A percentile compares a stretch with the other conserved stretches of the same genome.
Conservation (phyloP, 345 rosid genomes). For the Acer campestre region DNA sequence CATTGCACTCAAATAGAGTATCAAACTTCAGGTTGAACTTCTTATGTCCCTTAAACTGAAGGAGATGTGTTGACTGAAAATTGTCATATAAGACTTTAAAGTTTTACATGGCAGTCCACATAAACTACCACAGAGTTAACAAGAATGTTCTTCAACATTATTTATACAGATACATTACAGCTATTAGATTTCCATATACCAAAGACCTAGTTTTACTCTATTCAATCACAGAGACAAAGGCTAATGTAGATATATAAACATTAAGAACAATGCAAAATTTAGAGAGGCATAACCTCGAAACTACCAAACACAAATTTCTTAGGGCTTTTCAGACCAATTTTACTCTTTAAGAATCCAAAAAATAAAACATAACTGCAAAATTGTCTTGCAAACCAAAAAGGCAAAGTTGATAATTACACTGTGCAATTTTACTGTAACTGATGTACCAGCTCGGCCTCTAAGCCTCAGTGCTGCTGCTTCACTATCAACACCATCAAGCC, state of each 20-base stretch:
- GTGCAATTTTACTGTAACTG: conserved; percentile 70
- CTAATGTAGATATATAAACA: background rate
- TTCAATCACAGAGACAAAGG: background rate
- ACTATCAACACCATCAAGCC: conserved; percentile 62
- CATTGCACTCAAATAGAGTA: background rate
- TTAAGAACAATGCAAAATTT: background rate
- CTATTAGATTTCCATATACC: background rate
- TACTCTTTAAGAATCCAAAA: background rate
- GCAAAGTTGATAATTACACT: conserved; percentile 38
- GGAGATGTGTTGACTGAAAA: background rate
- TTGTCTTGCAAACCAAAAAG: conserved; percentile 1
- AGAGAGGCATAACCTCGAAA: background rate
- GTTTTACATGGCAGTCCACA: conserved; percentile 2
- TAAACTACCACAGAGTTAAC: background rate
- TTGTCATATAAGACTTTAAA: background rate
- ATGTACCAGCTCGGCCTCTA: conserved; percentile 84
- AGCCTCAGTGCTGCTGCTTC: conserved; percentile 89
- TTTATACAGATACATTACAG: too few species aligned
- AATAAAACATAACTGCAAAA: background rate
- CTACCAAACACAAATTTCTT: background rate
- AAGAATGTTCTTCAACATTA: background rate
- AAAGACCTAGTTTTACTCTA: background rate
- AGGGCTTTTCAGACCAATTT: background rate
- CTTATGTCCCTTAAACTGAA: background rate
- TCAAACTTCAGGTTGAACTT: background rate